These are phyloP conservation scores for Isatis lusitanica DNA, from an alignment of 441 rosid species.

Conservation along the genomic window DNA sequence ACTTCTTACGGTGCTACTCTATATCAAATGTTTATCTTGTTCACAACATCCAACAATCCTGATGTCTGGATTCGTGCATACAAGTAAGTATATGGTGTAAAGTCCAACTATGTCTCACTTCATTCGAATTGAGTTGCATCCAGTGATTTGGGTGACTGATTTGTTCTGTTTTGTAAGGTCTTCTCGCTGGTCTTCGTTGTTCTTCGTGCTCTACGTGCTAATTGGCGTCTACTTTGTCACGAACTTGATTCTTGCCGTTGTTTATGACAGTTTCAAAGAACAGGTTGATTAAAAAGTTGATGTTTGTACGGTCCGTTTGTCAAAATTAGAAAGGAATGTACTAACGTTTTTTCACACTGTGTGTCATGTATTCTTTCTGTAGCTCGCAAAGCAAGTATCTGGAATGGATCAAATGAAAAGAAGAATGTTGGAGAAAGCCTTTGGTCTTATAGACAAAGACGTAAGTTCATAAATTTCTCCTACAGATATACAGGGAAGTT, in stretches of 20 bases:
- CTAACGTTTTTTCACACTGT: background rate
- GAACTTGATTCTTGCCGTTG: conserved; percentile 96
- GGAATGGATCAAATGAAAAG: conserved; percentile 72
- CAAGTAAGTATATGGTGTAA: conserved; percentile 61
- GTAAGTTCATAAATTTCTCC: conserved; percentile 49
- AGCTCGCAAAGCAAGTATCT: conserved; percentile 91
- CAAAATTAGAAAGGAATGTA: background rate
- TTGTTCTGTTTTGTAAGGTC: conserved; percentile 53
- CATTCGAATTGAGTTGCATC: conserved; percentile 13
- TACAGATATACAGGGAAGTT: conserved; percentile 1
- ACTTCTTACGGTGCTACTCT: conserved; percentile 79
- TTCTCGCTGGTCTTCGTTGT: conserved; percentile 87
- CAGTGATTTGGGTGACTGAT: background rate
- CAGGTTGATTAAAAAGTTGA: conserved; percentile 54
- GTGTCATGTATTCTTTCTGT: conserved; percentile 30
- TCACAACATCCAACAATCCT: conserved; percentile 98
- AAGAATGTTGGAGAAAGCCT: conserved; percentile 73
- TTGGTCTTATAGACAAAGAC: conserved; percentile 67
- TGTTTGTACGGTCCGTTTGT: conserved; percentile 8
- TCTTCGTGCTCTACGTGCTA: conserved; percentile 81
- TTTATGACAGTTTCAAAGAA: conserved; percentile 91
- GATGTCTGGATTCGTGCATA: conserved; percentile 99
- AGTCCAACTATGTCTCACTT: conserved; percentile 2
- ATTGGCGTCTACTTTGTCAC: conserved; percentile 96
- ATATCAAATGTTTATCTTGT: conserved; percentile 87